A percentile compares a stretch with the other conserved stretches of the same genome.
phyloP scores from a whole-genome alignment of 768 basidiomycete species.

The Lyophyllum semitale region DNA sequence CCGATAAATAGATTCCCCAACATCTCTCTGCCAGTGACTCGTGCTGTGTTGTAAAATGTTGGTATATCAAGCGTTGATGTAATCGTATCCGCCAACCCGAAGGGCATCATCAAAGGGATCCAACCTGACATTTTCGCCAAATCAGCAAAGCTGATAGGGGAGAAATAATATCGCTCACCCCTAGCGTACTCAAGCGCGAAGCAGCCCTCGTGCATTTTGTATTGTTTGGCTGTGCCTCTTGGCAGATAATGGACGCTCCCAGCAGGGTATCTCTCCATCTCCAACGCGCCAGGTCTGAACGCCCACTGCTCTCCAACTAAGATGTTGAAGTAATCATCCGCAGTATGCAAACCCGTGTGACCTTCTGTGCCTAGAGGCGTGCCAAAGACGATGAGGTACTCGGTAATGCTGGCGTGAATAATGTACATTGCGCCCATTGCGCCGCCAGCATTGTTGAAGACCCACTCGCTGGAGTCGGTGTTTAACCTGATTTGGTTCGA shows the following conservation, averaged over 20 bases:
- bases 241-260: conserved; percentile 86
- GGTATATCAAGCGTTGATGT: conserved; percentile 88
- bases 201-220: conserved; percentile 96
- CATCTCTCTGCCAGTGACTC: conserved; percentile 84
- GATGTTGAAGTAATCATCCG: conserved; percentile 98
- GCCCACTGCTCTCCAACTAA: conserved; percentile 95
- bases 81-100: conserved; percentile 85
- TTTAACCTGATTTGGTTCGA: conserved; percentile 54
- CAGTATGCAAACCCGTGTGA: conserved; percentile 90
- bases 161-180: conserved; percentile 52
- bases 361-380: conserved; percentile 97
- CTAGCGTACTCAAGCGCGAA: conserved; percentile 95
- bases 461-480: conserved; percentile 76
- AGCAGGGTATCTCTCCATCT: conserved; percentile 82
- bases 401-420: conserved; percentile 95
- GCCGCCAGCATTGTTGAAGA: conserved; percentile 96
- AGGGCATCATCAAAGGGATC: conserved; percentile 96
- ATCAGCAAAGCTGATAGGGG: not conserved
- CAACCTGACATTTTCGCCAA: conserved; percentile 62
- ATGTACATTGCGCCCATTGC: conserved; percentile 99
- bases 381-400: conserved; percentile 95
- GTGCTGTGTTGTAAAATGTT: conserved; percentile 76
- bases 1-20: conserved; percentile 77
- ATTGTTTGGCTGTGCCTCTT: conserved; percentile 89
- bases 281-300: conserved; percentile 76